Conservation (phyloP, 78 protist species). For the Dictyostelium capitatum region DNA sequence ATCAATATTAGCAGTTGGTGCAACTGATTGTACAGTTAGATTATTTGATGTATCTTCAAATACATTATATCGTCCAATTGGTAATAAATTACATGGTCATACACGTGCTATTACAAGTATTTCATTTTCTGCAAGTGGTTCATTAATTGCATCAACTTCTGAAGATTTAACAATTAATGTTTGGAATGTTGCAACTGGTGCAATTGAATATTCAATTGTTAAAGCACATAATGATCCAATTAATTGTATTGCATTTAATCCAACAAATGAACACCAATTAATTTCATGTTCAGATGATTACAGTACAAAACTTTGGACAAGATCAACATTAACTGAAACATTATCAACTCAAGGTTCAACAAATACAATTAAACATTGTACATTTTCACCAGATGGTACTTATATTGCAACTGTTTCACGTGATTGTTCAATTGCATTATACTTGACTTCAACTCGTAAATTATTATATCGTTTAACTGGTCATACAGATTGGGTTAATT, state of each 20-base stretch:
- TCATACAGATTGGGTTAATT: slow-evolving; percentile 85
- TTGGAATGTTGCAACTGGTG: slow-evolving; percentile 10
- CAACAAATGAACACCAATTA: neutral
- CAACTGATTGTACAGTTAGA: slow-evolving; percentile 66
- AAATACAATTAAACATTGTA: slow-evolving; percentile 29
- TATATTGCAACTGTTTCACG: slow-evolving; percentile 67
- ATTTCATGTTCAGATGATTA: slow-evolving; percentile 55
- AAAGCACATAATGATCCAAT: slow-evolving; percentile 61
- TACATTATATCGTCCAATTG: neutral
- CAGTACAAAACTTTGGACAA: slow-evolving; percentile 42
- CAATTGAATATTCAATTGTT: neutral
- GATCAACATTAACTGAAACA: neutral
- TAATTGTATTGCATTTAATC: slow-evolving; percentile 46
- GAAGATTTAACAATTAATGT: slow-evolving; percentile 67
- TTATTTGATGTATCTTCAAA: slow-evolving; percentile 23
- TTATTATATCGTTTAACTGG: slow-evolving; percentile 42
- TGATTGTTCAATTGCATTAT: slow-evolving; percentile 67
- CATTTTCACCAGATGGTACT: slow-evolving; percentile 77
- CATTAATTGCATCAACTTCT: slow-evolving; percentile 55
- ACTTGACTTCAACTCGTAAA: slow-evolving; percentile 7
- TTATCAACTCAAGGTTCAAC: neutral
- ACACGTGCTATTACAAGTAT: slow-evolving; percentile 52
- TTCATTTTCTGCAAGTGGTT: slow-evolving; percentile 18
- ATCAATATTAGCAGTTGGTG: slow-evolving; percentile 56
- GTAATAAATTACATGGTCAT: slow-evolving; percentile 30